Evolutionary conservation across 2,329 filamentous ascomycete genomes (phyloP).

Genomic region (Teratosphaeria viscida): DNA sequence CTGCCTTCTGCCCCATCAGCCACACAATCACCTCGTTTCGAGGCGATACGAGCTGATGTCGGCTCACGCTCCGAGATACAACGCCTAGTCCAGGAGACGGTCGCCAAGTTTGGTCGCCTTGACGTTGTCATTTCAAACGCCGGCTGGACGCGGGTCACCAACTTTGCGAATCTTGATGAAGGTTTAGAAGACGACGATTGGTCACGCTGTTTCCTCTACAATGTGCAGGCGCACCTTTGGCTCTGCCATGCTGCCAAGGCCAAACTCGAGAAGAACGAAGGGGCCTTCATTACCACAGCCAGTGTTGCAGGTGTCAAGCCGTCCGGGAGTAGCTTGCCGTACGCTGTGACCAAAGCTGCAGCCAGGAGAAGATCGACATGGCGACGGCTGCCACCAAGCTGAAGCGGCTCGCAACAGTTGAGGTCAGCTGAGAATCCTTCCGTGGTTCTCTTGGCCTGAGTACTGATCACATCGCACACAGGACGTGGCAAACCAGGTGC

Average conservation of each 20-base stretch:
- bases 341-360: conserved; percentile 29
- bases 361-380: conserved; percentile 32
- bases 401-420: conserved; percentile 44
- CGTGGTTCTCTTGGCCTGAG: not conserved
- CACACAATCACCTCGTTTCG: conserved; percentile 25
- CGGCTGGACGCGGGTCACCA: conserved; percentile 31
- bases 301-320: conserved; percentile 54
- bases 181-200: conserved; percentile 49
- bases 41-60: conserved; percentile 37
- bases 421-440: conserved; percentile 24
- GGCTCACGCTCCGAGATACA: conserved; percentile 33
- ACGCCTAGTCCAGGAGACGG: conserved; percentile 33
- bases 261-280: conserved; percentile 47
- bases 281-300: conserved; percentile 54
- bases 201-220: conserved; percentile 48
- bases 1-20: conserved; percentile 19
- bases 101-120: conserved; percentile 36
- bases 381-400: conserved; percentile 35
- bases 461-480: conserved; percentile 17
- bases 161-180: conserved; percentile 40
- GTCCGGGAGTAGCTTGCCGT: conserved; percentile 48
- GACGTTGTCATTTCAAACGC: conserved; percentile 36
- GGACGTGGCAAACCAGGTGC: conserved; percentile 46
- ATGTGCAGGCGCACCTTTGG: conserved; percentile 53
- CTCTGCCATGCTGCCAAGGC: conserved; percentile 46